Percentiles rank a stretch among this genome's conserved stretches.
These are phyloP conservation scores for Trichoderma sp. DNA, from an alignment of 2,329 filamentous ascomycete species.

Conservation along the genomic window DNA sequence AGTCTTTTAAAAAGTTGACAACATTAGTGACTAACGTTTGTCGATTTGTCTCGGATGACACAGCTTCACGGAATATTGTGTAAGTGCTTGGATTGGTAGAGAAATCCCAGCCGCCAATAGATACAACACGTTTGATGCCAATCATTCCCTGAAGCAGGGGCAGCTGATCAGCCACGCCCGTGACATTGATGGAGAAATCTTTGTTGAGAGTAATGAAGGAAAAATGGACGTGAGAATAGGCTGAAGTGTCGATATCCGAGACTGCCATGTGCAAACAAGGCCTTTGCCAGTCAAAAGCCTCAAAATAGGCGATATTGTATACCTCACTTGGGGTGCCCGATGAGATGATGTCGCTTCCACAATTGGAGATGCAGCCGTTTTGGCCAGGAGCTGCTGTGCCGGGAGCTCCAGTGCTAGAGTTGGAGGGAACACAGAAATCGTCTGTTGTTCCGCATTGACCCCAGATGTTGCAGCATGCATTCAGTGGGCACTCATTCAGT, in stretches of 20 bases:
- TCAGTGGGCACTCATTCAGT: conserved; percentile 32
- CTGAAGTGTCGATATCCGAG: background rate
- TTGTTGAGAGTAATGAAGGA: background rate
- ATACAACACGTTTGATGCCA: conserved; percentile 27
- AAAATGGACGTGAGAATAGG: background rate
- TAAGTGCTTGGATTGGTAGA: conserved; percentile 21
- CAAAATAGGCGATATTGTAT: background rate
- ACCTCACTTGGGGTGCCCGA: background rate
- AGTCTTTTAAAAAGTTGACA: conserved; percentile 34
- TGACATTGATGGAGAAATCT: background rate
- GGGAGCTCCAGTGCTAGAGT: background rate
- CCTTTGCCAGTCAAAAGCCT: background rate
- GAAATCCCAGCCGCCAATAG: conserved; percentile 31
- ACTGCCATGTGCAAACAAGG: background rate
- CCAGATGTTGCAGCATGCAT: conserved; percentile 35
- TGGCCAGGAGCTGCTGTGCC: background rate
- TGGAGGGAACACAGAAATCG: conserved; percentile 36
- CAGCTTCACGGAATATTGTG: conserved; percentile 23
- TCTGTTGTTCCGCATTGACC: conserved; percentile 41
- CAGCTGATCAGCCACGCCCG: background rate
- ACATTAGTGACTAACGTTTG: conserved; percentile 32
- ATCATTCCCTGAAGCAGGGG: background rate
- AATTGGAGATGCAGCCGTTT: conserved; percentile 27
- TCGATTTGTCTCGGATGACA: conserved; percentile 29
- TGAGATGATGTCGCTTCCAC: conserved; percentile 21